Conservation (phyloP, 257 asterid species). For the Striga asiatica region DNA sequence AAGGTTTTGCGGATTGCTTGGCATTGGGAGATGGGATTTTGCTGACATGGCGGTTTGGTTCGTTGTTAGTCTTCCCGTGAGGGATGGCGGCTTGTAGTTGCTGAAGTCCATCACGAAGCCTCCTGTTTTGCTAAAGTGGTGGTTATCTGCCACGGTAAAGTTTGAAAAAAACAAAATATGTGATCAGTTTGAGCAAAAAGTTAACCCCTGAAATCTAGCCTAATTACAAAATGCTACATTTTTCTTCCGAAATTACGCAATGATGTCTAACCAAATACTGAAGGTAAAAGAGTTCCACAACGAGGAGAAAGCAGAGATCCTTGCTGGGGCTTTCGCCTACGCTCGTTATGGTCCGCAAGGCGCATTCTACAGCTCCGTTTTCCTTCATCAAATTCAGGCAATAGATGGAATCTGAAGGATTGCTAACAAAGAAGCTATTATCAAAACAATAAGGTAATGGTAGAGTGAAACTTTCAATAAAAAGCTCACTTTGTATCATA, state of each 20-base stretch:
- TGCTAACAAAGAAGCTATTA: constrained; percentile 19
- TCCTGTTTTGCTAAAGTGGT: constrained; percentile 34
- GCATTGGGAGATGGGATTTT: constrained; percentile 46
- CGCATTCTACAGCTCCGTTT: constrained; percentile 93
- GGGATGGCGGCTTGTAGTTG: constrained; percentile 26
- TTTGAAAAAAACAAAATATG: constrained; percentile 9
- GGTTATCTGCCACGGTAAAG: constrained; percentile 44
- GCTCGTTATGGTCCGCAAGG: constrained; percentile 90
- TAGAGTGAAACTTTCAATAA: no score
- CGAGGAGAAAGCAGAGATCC: constrained; percentile 44
- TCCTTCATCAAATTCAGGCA: constrained; percentile 86
- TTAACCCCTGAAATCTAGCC: no score
- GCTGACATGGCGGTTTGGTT: constrained; percentile 28
- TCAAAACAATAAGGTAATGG: no score
- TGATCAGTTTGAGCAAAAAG: neutral
- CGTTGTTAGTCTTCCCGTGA: constrained; percentile 20
- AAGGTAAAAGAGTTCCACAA: constrained; percentile 42
- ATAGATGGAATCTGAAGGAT: constrained; percentile 67
- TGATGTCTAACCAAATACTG: constrained; percentile 46
- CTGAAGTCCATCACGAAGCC: constrained; percentile 72
- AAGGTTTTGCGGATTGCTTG: constrained; percentile 34
- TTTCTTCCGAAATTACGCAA: neutral
- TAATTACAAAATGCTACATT: no score
- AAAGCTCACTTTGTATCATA: no score
- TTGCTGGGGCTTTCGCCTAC: constrained; percentile 75